Base-by-base conservation (phyloP, 2,329 filamentous ascomycete species). In the Beauveria sp. region DNA sequence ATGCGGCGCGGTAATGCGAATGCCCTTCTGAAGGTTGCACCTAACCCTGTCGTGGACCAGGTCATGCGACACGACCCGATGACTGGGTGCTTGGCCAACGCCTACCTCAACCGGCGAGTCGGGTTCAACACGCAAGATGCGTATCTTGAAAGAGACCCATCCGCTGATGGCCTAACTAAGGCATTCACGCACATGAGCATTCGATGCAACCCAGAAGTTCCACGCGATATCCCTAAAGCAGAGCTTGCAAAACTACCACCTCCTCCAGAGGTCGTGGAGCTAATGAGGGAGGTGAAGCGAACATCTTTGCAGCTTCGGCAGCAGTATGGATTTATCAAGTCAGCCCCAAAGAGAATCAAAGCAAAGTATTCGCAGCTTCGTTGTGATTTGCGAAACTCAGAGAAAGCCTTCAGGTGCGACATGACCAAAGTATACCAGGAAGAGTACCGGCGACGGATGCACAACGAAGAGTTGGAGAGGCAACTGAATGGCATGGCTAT, bases 261-360 rank as follows among this genome's bases (percentile, higher is more conserved):
- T 26, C 26, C 59, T 34, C 62, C 44, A 26, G 58, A 61, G 2
- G 20, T 61, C 2, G 54, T 53, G 3, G 28, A 53, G 20, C n/a
- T 59, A 14, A 55, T 7, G 14, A 55, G 26, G 50, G 24, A 55
- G 46, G 51, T 60, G 10, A 59, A 48, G 43, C 10, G 50, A 30
- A 50, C 30, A 40, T 5, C 28, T 4, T 50, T 55, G n/a, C 16
- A 14, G 43, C 40, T 62, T 34, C 18, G 20, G 22, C 30, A 51
- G 24, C 14, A 59, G 30, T 62, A 62, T 51, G 28, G 55, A 43
- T 62, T 59, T 22, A 62, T 62, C 24, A 62, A 59, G 51, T 55
- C n/a, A n/a, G n/a, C n/a, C n/a, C n/a, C n/a, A n/a, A n/a, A n/a
- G n/a, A n/a, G n/a, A n/a, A n/a, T n/a, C n/a, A n/a, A n/a, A n/a